A percentile compares a stretch with the other conserved stretches of the same genome.
phyloP scores from a whole-genome alignment of 1,284 basidiomycete genomes.

The Hypsizygus ulmarius region DNA sequence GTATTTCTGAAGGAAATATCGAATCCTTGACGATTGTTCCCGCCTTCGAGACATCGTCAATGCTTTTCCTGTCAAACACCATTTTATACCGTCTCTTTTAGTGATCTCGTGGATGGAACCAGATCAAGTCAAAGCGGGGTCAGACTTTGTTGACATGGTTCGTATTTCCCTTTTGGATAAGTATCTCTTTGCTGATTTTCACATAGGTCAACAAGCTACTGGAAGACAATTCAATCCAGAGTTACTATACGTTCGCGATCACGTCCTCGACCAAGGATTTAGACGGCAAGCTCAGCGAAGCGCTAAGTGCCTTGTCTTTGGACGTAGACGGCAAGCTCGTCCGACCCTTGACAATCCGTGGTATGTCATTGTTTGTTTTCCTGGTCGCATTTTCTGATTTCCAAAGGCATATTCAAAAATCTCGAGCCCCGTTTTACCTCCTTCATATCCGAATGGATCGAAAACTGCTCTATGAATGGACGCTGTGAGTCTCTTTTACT shows the following conservation, averaged over 20 bases:
- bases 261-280: constrained; percentile 51
- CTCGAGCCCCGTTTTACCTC: constrained; percentile 47
- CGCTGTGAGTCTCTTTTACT: constrained; percentile 42
- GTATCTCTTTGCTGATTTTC: constrained; percentile 7
- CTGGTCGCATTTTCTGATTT: neutral
- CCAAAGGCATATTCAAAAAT: constrained; percentile 45
- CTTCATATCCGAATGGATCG: constrained; percentile 53
- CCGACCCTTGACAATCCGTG: constrained; percentile 42
- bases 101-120: constrained; percentile 56
- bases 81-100: constrained; percentile 59
- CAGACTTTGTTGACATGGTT: constrained; percentile 54
- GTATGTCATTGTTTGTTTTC: constrained; percentile 31
- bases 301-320: constrained; percentile 41
- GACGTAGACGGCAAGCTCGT: constrained; percentile 58
- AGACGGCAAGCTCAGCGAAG: constrained; percentile 49
- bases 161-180: constrained; percentile 14
- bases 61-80: constrained; percentile 47
- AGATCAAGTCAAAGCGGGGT: constrained; percentile 31
- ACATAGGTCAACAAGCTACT: constrained; percentile 46
- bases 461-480: constrained; percentile 47
- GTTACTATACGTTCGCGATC: constrained; percentile 44
- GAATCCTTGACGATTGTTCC: constrained; percentile 65
- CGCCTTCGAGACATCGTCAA: constrained; percentile 63
- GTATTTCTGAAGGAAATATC: constrained; percentile 55
- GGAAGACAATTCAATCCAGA: constrained; percentile 40